Conservation (phyloP, 139 green algal genomes). For the Chlorella sp. region DNA sequence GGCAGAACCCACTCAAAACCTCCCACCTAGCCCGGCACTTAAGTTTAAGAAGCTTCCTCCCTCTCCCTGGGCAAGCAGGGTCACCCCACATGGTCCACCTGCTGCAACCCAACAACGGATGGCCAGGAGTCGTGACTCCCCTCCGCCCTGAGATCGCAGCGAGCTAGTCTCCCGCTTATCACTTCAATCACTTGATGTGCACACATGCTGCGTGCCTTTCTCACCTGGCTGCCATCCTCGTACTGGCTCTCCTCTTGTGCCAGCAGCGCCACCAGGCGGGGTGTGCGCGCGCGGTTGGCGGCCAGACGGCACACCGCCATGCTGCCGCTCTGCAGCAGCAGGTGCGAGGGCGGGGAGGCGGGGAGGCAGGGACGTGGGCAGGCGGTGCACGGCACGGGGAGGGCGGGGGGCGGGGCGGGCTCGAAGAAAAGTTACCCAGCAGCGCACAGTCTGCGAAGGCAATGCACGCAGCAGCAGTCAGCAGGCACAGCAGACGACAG, state of each 20-base stretch:
- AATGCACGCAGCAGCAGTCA: too few species aligned
- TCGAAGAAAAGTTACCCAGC: too few species aligned
- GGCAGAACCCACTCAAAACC: too few species aligned
- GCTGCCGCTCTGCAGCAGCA: background rate
- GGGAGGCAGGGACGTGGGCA: background rate
- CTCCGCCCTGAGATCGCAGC: too few species aligned
- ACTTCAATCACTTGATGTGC: background rate
- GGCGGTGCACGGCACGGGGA: too few species aligned
- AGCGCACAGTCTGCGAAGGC: too few species aligned
- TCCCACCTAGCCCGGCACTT: too few species aligned
- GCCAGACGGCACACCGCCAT: slow-evolving; percentile 55
- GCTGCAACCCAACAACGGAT: too few species aligned
- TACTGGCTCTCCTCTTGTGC: slow-evolving; percentile 38
- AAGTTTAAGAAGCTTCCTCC: too few species aligned
- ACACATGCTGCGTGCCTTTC: background rate
- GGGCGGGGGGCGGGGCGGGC: background rate
- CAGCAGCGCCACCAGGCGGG: slow-evolving; percentile 67
- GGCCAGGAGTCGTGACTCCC: too few species aligned
- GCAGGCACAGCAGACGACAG: too few species aligned
- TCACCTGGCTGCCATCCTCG: background rate
- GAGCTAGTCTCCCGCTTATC: too few species aligned
- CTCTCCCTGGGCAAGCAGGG: background rate
- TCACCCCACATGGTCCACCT: background rate
- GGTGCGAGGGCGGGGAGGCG: background rate
- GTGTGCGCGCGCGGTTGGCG: slow-evolving; percentile 19